These are phyloP conservation scores for Raffaelea deltoideospora DNA, from an alignment of 2,329 filamentous ascomycete genomes.

Conservation along the genomic window DNA sequence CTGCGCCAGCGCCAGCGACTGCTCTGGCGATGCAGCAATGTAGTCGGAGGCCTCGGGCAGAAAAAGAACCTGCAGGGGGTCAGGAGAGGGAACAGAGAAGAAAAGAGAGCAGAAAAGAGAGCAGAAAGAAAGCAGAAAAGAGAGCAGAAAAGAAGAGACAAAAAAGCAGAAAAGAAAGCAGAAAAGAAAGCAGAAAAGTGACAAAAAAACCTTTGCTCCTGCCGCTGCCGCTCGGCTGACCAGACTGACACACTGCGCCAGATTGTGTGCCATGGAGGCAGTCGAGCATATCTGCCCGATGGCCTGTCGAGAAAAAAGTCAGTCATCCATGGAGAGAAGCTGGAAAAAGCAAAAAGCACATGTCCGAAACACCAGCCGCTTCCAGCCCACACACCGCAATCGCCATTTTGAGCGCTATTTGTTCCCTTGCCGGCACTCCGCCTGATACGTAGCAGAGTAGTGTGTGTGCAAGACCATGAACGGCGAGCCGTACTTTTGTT, in stretches of 20 bases:
- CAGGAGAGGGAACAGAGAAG: background rate
- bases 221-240: slow-evolving; percentile 57
- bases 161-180: slow-evolving; percentile 3
- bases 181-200: background rate
- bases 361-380: background rate
- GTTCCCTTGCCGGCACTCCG: too few relatives aligned
- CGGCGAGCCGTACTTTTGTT: too few relatives aligned
- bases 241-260: slow-evolving; percentile 60
- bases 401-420: slow-evolving; percentile 2
- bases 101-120: slow-evolving; percentile 3
- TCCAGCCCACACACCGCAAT: slow-evolving; percentile 1
- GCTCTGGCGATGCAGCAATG: slow-evolving; percentile 52
- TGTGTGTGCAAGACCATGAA: too few relatives aligned
- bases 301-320: slow-evolving; percentile 37
- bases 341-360: background rate
- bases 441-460: too few relatives aligned
- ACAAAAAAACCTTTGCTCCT: slow-evolving; percentile 62
- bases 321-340: too few relatives aligned
- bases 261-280: slow-evolving; percentile 60
- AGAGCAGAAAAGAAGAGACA: slow-evolving; percentile 22
- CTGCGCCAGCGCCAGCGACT: slow-evolving; percentile 56
- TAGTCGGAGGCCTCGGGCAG: slow-evolving; percentile 88
- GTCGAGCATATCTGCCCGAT: slow-evolving; percentile 85
- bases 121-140: background rate
- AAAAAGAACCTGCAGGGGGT: slow-evolving; percentile 52